These are phyloP conservation scores for Allantophomopsis lycopodina DNA, from an alignment of 2,329 filamentous ascomycete species.

Conservation along the genomic window DNA sequence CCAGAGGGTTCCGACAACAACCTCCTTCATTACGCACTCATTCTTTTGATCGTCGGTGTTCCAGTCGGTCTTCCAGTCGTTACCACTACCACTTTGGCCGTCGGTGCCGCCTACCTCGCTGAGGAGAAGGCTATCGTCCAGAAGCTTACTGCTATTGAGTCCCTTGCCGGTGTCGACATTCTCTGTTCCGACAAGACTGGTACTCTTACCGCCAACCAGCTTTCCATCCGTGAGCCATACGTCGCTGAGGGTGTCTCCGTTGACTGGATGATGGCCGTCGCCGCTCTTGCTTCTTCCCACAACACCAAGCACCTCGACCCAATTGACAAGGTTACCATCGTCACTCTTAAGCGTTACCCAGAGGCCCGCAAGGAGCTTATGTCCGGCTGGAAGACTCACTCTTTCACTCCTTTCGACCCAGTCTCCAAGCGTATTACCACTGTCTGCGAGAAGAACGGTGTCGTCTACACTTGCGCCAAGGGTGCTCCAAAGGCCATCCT, in stretches of 20 bases:
- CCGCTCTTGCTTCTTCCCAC: constrained; percentile 64
- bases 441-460: constrained; percentile 53
- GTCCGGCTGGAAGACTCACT: constrained; percentile 63
- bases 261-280: constrained; percentile 77
- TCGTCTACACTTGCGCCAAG: constrained; percentile 62
- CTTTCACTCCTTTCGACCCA: constrained; percentile 67
- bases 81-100: constrained; percentile 64
- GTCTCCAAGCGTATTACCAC: constrained; percentile 70
- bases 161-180: constrained; percentile 61
- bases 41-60: constrained; percentile 65
- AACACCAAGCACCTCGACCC: constrained; percentile 68
- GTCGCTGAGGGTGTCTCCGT: constrained; percentile 65
- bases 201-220: constrained; percentile 63
- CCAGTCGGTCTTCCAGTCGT: constrained; percentile 70
- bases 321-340: constrained; percentile 67
- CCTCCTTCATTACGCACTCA: constrained; percentile 54
- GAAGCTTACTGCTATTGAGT: constrained; percentile 69
- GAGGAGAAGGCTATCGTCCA: constrained; percentile 70
- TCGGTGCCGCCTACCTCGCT: constrained; percentile 64
- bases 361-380: constrained; percentile 65
- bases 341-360: constrained; percentile 64
- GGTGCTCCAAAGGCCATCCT: constrained; percentile 67
- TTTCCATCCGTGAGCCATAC: constrained; percentile 65
- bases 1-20: constrained; percentile 44
- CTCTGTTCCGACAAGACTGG: constrained; percentile 76